These are phyloP conservation scores for Neurospora sp. DNA, from an alignment of 495 filamentous ascomycete species.

Conservation along the genomic window DNA sequence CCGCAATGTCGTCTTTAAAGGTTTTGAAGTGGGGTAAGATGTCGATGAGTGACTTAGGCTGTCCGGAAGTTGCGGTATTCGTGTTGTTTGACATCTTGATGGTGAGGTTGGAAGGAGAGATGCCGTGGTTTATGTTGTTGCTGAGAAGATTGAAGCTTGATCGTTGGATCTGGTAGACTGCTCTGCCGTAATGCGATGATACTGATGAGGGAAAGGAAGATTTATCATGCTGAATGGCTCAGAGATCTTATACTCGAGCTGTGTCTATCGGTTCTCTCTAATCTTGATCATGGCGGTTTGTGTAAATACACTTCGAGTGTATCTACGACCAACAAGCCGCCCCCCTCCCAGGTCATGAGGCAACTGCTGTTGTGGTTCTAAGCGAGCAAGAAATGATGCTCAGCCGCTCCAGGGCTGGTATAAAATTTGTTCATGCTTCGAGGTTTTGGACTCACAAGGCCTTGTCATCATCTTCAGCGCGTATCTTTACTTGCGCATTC, in stretches of 20 bases:
- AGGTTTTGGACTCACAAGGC: not conserved
- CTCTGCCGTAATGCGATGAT: too few species aligned
- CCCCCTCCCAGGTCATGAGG: not conserved
- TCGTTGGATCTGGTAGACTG: too few species aligned
- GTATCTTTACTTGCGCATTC: not conserved
- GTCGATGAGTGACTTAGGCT: not conserved
- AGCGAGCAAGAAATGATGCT: too few species aligned
- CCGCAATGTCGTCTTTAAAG: too few species aligned
- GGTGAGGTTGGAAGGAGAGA: not conserved
- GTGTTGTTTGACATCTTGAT: not conserved
- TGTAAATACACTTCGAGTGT: not conserved
- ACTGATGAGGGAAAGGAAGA: not conserved
- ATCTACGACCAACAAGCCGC: not conserved
- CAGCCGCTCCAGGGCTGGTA: too few species aligned
- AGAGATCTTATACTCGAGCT: not conserved
- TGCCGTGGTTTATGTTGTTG: not conserved
- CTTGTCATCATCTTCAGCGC: not conserved
- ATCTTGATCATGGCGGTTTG: not conserved
- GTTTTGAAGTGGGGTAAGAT: not conserved
- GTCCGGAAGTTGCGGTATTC: not conserved
- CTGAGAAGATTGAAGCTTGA: too few species aligned
- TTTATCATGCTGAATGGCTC: not conserved
- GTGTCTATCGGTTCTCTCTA: accelerated
- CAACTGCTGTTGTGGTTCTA: too few species aligned
- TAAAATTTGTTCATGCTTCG: not conserved